Evolutionary conservation across 2,329 filamentous ascomycete species (phyloP).

Genomic region (Microdochium trichocladiopsis): DNA sequence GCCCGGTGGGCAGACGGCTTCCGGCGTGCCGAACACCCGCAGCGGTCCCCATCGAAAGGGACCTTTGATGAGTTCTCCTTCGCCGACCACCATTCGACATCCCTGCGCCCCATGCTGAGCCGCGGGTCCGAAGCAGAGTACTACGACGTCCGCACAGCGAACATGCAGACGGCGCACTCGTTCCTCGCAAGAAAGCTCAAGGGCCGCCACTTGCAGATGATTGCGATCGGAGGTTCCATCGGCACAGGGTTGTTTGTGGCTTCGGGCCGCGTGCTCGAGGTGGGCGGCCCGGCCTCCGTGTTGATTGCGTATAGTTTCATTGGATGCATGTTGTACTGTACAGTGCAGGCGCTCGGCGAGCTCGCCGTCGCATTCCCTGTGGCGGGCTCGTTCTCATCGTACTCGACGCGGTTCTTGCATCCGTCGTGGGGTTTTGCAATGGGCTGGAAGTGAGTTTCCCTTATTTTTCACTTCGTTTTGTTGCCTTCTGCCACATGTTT

Average conservation of each 20-base stretch:
- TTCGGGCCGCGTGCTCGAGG: slow-evolving; percentile 62
- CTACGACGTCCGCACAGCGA: slow-evolving; percentile 49
- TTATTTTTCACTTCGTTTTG: neutral
- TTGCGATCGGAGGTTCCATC: slow-evolving; percentile 90
- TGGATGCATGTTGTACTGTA: slow-evolving; percentile 84
- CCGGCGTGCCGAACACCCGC: slow-evolving; percentile 46
- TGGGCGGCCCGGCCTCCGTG: slow-evolving; percentile 71
- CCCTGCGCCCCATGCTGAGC: slow-evolving; percentile 14
- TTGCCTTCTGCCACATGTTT: neutral
- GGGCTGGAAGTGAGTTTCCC: slow-evolving; percentile 72
- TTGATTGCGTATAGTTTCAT: slow-evolving; percentile 74
- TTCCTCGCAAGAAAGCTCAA: slow-evolving; percentile 73
- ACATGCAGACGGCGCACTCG: slow-evolving; percentile 69
- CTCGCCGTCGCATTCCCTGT: slow-evolving; percentile 87
- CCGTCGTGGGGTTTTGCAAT: slow-evolving; percentile 94
- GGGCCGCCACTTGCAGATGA: slow-evolving; percentile 89
- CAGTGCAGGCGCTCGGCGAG: slow-evolving; percentile 85
- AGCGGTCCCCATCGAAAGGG: slow-evolving; percentile 38
- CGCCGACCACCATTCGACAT: slow-evolving; percentile 1
- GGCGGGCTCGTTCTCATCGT: slow-evolving; percentile 85
- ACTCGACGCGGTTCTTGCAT: slow-evolving; percentile 86
- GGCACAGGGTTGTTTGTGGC: slow-evolving; percentile 86
- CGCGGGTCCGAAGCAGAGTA: slow-evolving; percentile 31
- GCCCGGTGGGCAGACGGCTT: slow-evolving; percentile 53
- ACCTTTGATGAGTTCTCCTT: slow-evolving; percentile 21